A percentile compares a stretch with the other conserved stretches of the same genome.
These are phyloP conservation scores for Kalaharituber pfeilii DNA, from an alignment of 2,329 filamentous ascomycete species.

Conservation along the genomic window DNA sequence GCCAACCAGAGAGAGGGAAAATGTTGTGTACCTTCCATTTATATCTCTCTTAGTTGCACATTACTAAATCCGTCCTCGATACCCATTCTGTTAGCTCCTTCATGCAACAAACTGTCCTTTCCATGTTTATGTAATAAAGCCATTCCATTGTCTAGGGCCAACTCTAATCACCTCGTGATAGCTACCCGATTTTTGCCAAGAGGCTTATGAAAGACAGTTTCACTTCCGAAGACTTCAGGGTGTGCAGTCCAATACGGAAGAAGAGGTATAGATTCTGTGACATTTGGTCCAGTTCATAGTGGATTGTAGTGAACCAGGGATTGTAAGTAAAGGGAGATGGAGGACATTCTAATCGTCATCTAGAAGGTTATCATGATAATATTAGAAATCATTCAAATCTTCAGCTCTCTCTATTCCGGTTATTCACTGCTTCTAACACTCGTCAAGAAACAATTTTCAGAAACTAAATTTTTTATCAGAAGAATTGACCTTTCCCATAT, in stretches of 20 bases:
- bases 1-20: no score
- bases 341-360: slow-evolving; percentile 77
- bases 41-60: no score
- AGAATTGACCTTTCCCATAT: slow-evolving; percentile 64
- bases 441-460: no score
- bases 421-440: no score
- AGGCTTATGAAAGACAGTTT: slow-evolving; percentile 90
- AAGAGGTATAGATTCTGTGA: slow-evolving; percentile 78
- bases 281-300: slow-evolving; percentile 18
- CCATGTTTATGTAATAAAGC: slow-evolving; percentile 77
- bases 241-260: slow-evolving; percentile 70
- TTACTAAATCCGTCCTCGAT: slow-evolving; percentile 63
- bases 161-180: slow-evolving; percentile 20
- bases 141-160: slow-evolving; percentile 45
- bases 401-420: no score
- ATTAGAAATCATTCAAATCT: no score
- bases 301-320: no score
- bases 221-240: slow-evolving; percentile 59
- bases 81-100: slow-evolving; percentile 74
- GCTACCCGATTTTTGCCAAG: slow-evolving; percentile 31
- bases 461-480: slow-evolving; percentile 79
- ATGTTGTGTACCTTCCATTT: no score
- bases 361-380: slow-evolving; percentile 26
- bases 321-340: no score
- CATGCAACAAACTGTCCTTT: slow-evolving; percentile 74